A percentile compares a stretch with the other conserved stretches of the same genome.
phyloP scores from a whole-genome alignment of 495 filamentous ascomycete genomes.

The Cercophora newfieldiana region DNA sequence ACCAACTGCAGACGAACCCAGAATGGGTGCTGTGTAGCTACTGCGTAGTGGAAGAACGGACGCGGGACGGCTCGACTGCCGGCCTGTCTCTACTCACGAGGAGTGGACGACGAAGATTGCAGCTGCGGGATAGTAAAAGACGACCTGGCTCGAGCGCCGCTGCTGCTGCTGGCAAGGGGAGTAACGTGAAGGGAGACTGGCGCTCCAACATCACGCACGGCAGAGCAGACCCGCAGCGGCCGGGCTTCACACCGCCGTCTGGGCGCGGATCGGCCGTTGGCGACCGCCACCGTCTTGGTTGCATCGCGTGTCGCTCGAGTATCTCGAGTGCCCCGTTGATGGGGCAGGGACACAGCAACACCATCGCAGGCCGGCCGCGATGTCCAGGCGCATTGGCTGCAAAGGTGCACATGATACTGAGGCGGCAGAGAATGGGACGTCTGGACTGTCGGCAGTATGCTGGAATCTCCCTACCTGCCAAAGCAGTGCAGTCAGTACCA shows the following conservation, averaged over 20 bases:
- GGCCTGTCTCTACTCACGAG: constrained; percentile 8
- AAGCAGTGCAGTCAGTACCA: constrained; percentile 9
- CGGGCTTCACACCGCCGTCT: constrained; percentile 5
- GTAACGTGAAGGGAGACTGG: background rate
- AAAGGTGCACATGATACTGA: constrained; percentile 21
- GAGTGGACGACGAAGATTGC: constrained; percentile 1
- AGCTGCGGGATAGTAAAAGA: background rate
- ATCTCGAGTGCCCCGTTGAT: background rate
- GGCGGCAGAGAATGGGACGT: constrained; percentile 29
- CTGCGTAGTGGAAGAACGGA: constrained; percentile 8
- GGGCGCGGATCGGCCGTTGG: constrained; percentile 1
- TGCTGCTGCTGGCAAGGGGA: background rate
- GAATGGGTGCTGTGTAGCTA: background rate
- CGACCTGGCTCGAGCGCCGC: background rate
- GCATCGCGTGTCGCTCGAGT: constrained; percentile 1
- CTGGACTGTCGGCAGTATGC: constrained; percentile 5
- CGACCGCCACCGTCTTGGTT: background rate
- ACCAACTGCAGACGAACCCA: background rate
- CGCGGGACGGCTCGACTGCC: constrained; percentile 34
- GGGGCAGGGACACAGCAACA: background rate
- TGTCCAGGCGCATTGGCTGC: constrained; percentile 10
- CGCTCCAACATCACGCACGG: constrained; percentile 6
- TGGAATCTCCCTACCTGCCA: constrained; percentile 8
- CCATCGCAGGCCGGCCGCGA: background rate
- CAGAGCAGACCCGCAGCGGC: background rate